A percentile compares a stretch with the other conserved stretches of the same genome.
Conservation (phyloP, 257 asterid species). For the Fraxinus cuspidata region DNA sequence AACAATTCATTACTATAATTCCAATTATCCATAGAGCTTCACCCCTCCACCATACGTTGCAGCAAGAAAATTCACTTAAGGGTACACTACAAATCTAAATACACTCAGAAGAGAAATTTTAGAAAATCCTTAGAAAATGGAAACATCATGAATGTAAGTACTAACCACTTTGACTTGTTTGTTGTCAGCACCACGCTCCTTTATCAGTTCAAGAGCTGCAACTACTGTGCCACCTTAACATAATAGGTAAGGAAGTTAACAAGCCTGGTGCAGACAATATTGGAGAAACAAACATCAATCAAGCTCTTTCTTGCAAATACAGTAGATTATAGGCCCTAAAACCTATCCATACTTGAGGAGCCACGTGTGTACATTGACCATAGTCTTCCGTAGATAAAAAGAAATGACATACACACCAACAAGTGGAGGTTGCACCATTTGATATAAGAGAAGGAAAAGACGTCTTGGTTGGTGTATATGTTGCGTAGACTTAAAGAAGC, state of each 20-base stretch:
- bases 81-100: constrained; percentile 1
- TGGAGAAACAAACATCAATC: constrained; percentile 24
- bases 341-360: neutral
- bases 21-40: neutral
- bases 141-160: neutral
- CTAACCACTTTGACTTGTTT: constrained; percentile 89
- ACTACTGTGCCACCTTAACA: constrained; percentile 82
- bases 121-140: neutral
- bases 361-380: too few relatives aligned
- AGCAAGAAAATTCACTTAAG: neutral
- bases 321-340: neutral
- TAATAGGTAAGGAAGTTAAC: neutral
- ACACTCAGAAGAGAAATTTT: constrained; percentile 7
- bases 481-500: neutral
- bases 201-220: constrained; percentile 79
- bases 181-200: constrained; percentile 75
- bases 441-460: neutral
- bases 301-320: neutral
- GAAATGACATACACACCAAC: neutral
- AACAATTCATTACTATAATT: neutral
- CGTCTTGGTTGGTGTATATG: neutral
- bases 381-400: too few relatives aligned
- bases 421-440: neutral
- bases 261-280: neutral
- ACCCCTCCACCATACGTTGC: neutral